Percentiles rank a stretch among this genome's conserved stretches.
phyloP scores from a whole-genome alignment of 805 yeast species.

The Wickerhamomyces queroliae region DNA sequence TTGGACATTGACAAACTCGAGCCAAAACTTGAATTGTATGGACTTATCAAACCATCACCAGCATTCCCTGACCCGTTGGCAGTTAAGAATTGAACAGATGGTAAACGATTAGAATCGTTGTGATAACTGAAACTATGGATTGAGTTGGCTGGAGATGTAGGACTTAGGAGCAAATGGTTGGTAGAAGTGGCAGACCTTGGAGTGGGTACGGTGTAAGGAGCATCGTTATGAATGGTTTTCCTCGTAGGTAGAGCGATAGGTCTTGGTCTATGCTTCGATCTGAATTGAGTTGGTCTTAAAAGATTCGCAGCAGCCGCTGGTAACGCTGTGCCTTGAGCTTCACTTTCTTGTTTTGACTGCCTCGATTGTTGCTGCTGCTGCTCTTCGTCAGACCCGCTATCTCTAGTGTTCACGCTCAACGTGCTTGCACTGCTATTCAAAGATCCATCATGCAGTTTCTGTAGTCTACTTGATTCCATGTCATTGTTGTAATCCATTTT shows the following conservation, averaged over 20 bases:
- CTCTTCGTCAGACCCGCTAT: too few relatives aligned
- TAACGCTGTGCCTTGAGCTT: constrained; percentile 5
- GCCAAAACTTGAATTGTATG: not conserved
- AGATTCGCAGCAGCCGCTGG: constrained; percentile 12
- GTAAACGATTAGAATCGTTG: not conserved
- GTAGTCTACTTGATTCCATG: not conserved
- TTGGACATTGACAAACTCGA: not conserved
- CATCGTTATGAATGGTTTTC: constrained; percentile 12
- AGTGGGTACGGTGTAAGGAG: constrained; percentile 16
- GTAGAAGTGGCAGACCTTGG: constrained; percentile 17
- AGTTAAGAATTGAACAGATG: not conserved
- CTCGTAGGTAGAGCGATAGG: constrained; percentile 15
- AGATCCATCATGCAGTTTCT: too few relatives aligned
- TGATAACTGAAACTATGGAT: not conserved
- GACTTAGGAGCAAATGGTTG: constrained; percentile 11
- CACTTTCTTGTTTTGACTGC: too few relatives aligned
- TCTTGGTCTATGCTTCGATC: constrained; percentile 22
- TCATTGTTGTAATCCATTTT: not conserved
- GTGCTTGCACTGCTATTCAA: too few relatives aligned
- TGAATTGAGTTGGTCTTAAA: constrained; percentile 17
- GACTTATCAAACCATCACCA: constrained; percentile 1
- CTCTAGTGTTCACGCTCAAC: too few relatives aligned
- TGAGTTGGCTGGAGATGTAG: constrained; percentile 8
- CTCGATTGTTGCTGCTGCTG: too few relatives aligned
- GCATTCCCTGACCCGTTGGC: not conserved